phyloP scores from a whole-genome alignment of 768 basidiomycete genomes.

The Xanthoconium purpureum region DNA sequence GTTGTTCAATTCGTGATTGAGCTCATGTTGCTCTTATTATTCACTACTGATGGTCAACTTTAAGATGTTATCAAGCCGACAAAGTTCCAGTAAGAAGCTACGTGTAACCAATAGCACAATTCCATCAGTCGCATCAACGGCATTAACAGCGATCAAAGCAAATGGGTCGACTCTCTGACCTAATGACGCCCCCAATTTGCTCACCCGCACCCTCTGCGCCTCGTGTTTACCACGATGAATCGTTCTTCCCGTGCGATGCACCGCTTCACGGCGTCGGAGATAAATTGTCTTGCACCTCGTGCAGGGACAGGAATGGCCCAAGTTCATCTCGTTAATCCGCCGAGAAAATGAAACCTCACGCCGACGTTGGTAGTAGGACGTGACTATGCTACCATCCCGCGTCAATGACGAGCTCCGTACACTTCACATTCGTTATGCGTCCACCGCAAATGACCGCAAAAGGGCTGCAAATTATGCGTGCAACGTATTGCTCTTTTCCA shows the following conservation, averaged over 20 bases:
- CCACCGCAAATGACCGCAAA: constrained; percentile 11
- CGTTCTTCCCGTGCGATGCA: constrained; percentile 23
- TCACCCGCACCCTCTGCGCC: constrained; percentile 19
- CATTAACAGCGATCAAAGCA: constrained; percentile 12
- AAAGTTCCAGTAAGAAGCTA: constrained; percentile 4
- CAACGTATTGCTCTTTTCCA: constrained; percentile 21
- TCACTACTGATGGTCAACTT: constrained; percentile 11
- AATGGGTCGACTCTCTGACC: constrained; percentile 8
- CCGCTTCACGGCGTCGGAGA: constrained; percentile 30
- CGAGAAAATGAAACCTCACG: constrained; percentile 8
- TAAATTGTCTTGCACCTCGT: constrained; percentile 21
- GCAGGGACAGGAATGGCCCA: constrained; percentile 16
- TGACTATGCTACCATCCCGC: background rate
- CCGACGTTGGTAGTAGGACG: background rate
- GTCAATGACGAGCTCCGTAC: constrained; percentile 6
- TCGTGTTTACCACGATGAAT: constrained; percentile 34
- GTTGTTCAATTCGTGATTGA: constrained; percentile 7
- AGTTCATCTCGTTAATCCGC: constrained; percentile 18
- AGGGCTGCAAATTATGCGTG: constrained; percentile 9
- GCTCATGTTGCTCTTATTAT: constrained; percentile 23
- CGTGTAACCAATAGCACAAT: background rate
- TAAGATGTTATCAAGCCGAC: constrained; percentile 14
- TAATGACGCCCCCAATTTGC: constrained; percentile 11
- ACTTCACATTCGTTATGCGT: constrained; percentile 15
- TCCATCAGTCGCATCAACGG: constrained; percentile 5